Conservation (phyloP, 805 yeast species). For the Spathaspora girioi region DNA sequence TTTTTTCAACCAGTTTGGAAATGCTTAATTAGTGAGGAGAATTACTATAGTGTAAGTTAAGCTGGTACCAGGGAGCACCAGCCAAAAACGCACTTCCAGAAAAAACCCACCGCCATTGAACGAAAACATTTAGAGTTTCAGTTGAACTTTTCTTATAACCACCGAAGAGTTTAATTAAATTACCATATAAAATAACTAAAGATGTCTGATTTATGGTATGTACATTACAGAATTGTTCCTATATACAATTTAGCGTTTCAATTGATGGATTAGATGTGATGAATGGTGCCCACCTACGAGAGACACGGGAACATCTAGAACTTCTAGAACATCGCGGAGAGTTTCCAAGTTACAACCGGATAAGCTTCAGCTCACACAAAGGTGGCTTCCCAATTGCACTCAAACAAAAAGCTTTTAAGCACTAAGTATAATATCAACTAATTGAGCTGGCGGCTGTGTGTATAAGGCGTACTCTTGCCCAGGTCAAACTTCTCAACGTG, state of each 20-base stretch:
- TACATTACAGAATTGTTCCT: slow-evolving; percentile 8
- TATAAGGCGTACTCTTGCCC: too few species aligned
- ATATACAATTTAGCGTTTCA: neutral
- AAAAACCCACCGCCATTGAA: too few species aligned
- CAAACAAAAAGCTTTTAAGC: too few species aligned
- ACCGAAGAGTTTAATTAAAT: neutral
- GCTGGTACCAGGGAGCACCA: neutral
- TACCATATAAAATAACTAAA: neutral
- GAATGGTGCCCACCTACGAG: neutral
- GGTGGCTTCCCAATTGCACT: too few species aligned
- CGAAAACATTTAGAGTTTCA: neutral
- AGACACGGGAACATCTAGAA: neutral
- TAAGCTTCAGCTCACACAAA: neutral
- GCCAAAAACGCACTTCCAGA: neutral
- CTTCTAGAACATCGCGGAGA: neutral
- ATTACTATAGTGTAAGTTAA: neutral
- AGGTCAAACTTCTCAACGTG: too few species aligned
- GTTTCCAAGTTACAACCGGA: neutral
- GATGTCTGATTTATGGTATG: slow-evolving; percentile 79
- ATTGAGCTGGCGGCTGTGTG: too few species aligned
- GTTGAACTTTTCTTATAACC: neutral
- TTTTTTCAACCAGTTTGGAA: neutral
- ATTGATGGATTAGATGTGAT: neutral
- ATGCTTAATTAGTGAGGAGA: neutral
- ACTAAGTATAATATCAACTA: too few species aligned